Evolutionary conservation across 345 rosid species (phyloP).

Genomic region (Zanthoxylum bungeanum): DNA sequence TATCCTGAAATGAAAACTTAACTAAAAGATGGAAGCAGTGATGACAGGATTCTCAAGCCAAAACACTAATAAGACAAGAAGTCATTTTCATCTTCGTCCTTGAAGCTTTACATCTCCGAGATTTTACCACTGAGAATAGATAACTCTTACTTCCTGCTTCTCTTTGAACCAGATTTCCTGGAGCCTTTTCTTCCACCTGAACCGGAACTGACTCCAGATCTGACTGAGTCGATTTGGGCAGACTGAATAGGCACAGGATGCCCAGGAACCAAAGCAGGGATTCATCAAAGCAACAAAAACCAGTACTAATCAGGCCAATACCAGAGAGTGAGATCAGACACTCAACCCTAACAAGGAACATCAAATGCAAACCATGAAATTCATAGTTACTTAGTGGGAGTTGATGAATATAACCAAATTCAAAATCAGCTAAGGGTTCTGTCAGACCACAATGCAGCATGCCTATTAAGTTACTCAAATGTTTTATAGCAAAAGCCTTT

Average conservation of each 20-base stretch:
- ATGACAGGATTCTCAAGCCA: too few relatives aligned
- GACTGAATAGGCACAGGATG: slow-evolving; percentile 68
- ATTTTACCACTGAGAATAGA: not conserved
- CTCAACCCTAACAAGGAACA: not conserved
- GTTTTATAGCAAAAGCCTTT: not conserved
- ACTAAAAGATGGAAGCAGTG: too few relatives aligned
- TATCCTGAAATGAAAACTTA: too few relatives aligned
- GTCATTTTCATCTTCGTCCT: slow-evolving; percentile 56
- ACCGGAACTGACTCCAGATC: slow-evolving; percentile 30
- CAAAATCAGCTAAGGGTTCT: not conserved
- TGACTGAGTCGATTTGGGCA: slow-evolving; percentile 31
- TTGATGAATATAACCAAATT: not conserved
- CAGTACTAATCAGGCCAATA: slow-evolving; percentile 1
- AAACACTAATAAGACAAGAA: slow-evolving; percentile 6
- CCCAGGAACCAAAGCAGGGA: slow-evolving; percentile 99
- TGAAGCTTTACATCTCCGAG: slow-evolving; percentile 68
- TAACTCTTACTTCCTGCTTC: slow-evolving; percentile 46
- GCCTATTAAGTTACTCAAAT: not conserved
- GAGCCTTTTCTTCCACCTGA: slow-evolving; percentile 41
- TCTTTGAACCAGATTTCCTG: slow-evolving; percentile 43
- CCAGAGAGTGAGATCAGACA: not conserved
- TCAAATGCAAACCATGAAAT: not conserved
- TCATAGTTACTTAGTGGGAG: not conserved
- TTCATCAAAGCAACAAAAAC: slow-evolving; percentile 44
- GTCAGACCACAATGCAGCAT: not conserved